These are phyloP conservation scores for Exophiala sideris DNA, from an alignment of 2,329 filamentous ascomycete genomes.

Conservation along the genomic window DNA sequence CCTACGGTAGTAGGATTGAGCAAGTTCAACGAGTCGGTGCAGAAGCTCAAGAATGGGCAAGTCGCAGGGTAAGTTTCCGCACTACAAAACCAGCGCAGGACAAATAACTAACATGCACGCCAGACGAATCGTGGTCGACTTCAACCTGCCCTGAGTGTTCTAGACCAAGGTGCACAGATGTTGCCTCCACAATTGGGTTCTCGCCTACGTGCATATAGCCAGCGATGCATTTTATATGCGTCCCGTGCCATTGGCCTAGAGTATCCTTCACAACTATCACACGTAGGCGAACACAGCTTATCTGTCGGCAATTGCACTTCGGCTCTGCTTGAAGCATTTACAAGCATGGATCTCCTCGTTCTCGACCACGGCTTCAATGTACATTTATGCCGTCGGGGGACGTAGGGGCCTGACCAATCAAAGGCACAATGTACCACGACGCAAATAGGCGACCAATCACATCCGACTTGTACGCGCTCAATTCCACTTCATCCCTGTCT, in stretches of 20 bases:
- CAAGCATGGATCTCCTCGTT: no score
- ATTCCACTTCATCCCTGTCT: slow-evolving; percentile 5
- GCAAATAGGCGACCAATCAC: slow-evolving; percentile 22
- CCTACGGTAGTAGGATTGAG: slow-evolving; percentile 27
- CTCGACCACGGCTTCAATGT: background rate
- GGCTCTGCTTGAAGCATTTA: no score
- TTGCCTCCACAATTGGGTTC: background rate
- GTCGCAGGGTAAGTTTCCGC: slow-evolving; percentile 25
- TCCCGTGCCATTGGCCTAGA: background rate
- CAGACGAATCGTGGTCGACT: slow-evolving; percentile 28
- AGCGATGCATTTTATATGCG: background rate
- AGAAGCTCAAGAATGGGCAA: slow-evolving; percentile 28
- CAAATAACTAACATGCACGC: slow-evolving; percentile 9
- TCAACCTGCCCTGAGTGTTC: slow-evolving; percentile 23
- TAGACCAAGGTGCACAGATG: no score
- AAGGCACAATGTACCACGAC: background rate
- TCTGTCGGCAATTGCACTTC: no score
- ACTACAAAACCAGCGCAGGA: background rate
- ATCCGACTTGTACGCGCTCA: slow-evolving; percentile 10
- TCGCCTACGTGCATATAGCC: background rate
- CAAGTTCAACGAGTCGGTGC: slow-evolving; percentile 26
- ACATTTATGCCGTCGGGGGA: background rate
- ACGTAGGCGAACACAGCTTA: no score
- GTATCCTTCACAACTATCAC: no score
- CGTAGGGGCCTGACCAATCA: background rate